Conservation (phyloP, 1,284 basidiomycete species). For the Ustilago bromivora region DNA sequence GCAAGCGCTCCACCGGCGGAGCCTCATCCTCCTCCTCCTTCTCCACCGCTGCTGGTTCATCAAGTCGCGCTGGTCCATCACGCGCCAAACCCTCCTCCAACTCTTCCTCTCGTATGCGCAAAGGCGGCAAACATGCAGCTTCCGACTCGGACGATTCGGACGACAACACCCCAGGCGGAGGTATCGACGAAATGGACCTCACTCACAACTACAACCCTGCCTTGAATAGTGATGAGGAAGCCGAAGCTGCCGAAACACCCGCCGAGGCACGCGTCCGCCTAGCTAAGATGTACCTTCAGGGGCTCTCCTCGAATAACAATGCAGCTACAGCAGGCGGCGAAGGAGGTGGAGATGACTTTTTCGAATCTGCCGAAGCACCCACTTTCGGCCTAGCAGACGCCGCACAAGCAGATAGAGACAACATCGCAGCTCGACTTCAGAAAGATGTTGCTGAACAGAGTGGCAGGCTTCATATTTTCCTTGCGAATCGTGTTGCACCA, state of each 20-base stretch:
- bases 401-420: slow-evolving; percentile 89
- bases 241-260: slow-evolving; percentile 77
- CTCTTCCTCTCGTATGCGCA: slow-evolving; percentile 20
- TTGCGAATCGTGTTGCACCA: slow-evolving; percentile 70
- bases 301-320: slow-evolving; percentile 71
- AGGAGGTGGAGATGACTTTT: slow-evolving; percentile 39
- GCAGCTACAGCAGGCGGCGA: neutral
- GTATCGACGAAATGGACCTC: slow-evolving; percentile 63
- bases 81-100: slow-evolving; percentile 16
- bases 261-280: slow-evolving; percentile 91
- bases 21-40: slow-evolving; percentile 19
- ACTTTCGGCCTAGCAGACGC: slow-evolving; percentile 77
- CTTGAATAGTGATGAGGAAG: slow-evolving; percentile 54
- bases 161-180: slow-evolving; percentile 29
- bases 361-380: slow-evolving; percentile 71
- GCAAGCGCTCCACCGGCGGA: slow-evolving; percentile 54
- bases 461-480: slow-evolving; percentile 80
- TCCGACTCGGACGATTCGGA: slow-evolving; percentile 36
- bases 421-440: slow-evolving; percentile 87
- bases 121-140: slow-evolving; percentile 24
- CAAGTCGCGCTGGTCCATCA: slow-evolving; percentile 31
- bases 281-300: slow-evolving; percentile 89
- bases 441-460: slow-evolving; percentile 61
- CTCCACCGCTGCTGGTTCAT: neutral
- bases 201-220: slow-evolving; percentile 50